phyloP scores from a whole-genome alignment of 208 protist genomes.

The Crithidia thermophila region DNA sequence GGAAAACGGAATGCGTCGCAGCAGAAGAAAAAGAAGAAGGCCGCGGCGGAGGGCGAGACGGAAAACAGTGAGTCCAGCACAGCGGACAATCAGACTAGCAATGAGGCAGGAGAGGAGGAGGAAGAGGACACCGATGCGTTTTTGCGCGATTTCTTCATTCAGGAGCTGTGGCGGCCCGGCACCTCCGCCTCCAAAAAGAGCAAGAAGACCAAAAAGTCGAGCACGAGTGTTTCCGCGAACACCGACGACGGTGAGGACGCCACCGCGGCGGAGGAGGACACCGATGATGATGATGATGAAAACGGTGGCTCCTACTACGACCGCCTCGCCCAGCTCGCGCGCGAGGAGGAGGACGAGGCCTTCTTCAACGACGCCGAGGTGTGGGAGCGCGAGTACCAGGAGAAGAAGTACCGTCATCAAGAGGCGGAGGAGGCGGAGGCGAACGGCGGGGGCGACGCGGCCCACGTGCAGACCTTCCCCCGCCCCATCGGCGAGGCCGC shows the following conservation, averaged over 20 bases:
- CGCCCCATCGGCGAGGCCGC: conserved; percentile 76
- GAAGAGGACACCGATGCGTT: conserved; percentile 49
- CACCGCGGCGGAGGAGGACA: conserved; percentile 16
- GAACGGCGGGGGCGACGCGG: conserved; percentile 48
- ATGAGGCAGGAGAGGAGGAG: conserved; percentile 7
- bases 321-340: conserved; percentile 61
- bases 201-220: neutral
- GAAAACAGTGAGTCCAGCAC: neutral
- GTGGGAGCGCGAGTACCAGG: conserved; percentile 88
- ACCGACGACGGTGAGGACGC: conserved; percentile 7
- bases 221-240: neutral
- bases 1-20: no score
- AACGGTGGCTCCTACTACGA: conserved; percentile 43
- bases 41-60: neutral
- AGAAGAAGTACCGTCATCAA: conserved; percentile 88
- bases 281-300: conserved; percentile 36
- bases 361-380: conserved; percentile 85
- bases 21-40: no score
- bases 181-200: conserved; percentile 2
- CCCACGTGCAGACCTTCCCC: conserved; percentile 73
- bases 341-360: conserved; percentile 78
- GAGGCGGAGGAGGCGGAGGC: conserved; percentile 54
- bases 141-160: conserved; percentile 73
- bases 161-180: conserved; percentile 69
- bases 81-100: neutral